Base-by-base conservation (phyloP, 2,329 filamentous ascomycete species). In the Paecilomyces dactylethromorphus region DNA sequence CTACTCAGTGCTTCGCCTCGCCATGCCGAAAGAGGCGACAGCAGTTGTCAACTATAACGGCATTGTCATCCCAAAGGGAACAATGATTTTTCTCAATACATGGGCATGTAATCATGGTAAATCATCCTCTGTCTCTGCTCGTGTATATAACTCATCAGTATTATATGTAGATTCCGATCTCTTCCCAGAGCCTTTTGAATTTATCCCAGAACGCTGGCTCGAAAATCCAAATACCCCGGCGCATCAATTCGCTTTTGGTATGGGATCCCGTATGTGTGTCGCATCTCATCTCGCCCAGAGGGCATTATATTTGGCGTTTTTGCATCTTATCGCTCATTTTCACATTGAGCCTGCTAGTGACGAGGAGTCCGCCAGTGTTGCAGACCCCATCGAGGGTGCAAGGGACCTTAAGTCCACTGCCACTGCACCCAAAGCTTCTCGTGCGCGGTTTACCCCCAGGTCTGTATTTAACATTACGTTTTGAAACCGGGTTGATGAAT, bases 31-130 rank as follows among this genome's bases (percentile, higher is more conserved):
- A 24, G 51, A 57, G 18, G 55, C 53, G 13, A 58, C 56, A 21
- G 22, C 54, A 10, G 45, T 51, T 1, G 58, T 62, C 22, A 24
- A 56, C 13, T 63, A 57, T 49, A 55, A 60, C 26, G 62, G 60
- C 5, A 31, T 26, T 15, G 55, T 35, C 2, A 61, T 63, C 15
- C 62, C 60, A 1, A 55, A 58, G 35, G 58, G 58, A 12, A 62
- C 62, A 13, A 59, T 59, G 52, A 21, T 63, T 13, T 61, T 62
- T 18, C 31, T 63, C 31, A 63, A 63, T 54, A 51, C 60, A 22
- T 63, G 62, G 62, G 62, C 58, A 8, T 63, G 62, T 49, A 63
- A 63, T 55, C 45, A 51, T 31, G 60, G 62, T 62, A 24, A n/a
- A n/a, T n/a, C n/a, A n/a, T n/a, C n/a, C n/a, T n/a, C n/a, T n/a